Base-by-base conservation (phyloP, 805 yeast species). In the Aciculoconidium aculeatum region DNA sequence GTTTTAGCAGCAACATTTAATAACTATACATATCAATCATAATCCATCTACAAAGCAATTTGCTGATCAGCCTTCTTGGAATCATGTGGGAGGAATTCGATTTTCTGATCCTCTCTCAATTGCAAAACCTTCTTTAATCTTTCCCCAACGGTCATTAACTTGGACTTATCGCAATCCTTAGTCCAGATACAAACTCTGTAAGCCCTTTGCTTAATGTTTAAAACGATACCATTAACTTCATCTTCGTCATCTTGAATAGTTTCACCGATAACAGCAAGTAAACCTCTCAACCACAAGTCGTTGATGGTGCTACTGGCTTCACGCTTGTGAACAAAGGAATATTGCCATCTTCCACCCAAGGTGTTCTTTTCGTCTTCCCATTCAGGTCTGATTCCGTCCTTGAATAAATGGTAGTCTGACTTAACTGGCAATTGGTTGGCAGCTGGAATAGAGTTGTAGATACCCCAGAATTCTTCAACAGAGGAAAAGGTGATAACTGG, bases 401-500 rank as follows among this genome's bases (percentile, higher is more conserved):
- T 82, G 71, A 92, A 92, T 51, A 90, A 75, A 58, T 92, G 95
- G 65, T 90, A 90, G 63, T 92, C 97, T 8, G 96, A 83, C 61
- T 80, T 84, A 49, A 80, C 53, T 46, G 97, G 97, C 54, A 92
- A 72, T 54, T 87, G 95, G 40, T 77, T 75, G 29, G 95, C 95
- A 47, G 77, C 77, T 44, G 97, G 97, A 47, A 92, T 80, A 23
- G 94, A 82, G 61, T 92, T 88, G 70, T 77, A 83, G 43, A 90
- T 81, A 15, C 97, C 98, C 98, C 98, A 92, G 67, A 92, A 92
- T 60, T 90, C 96, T 67, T 92, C 98, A 30, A 92, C 97, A n/a
- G 95, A 77, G 32, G 78, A 73, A 49, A 92, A 86, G 14, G 94
- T 76, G 45, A 87, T 90, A 29, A 92, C 94, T 34, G 95, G 94